A percentile compares a stretch with the other conserved stretches of the same genome.
phyloP scores from a whole-genome alignment of 2,329 filamentous ascomycete genomes.

The Cercospora sp. region DNA sequence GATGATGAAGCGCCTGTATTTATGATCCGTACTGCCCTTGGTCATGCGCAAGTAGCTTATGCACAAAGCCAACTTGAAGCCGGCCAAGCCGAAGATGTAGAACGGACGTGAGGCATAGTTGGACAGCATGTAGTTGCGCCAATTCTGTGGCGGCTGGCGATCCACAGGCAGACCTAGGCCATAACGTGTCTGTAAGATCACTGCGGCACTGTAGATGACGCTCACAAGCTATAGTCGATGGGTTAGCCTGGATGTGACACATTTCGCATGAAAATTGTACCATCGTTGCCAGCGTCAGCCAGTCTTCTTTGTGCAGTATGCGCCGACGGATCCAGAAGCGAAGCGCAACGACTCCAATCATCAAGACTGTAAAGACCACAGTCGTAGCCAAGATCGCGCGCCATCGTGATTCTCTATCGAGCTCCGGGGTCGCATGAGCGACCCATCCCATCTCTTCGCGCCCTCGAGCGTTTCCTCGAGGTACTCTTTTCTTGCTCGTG shows the following conservation, averaged over 20 bases:
- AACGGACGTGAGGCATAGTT: conserved; percentile 24
- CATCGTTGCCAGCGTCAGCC: conserved; percentile 23
- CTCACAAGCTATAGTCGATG: conserved; percentile 16
- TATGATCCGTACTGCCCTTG: conserved; percentile 16
- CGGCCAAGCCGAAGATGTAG: conserved; percentile 24
- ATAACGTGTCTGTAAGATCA: conserved; percentile 20
- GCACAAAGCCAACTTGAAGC: conserved; percentile 25
- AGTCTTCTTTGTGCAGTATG: conserved; percentile 22
- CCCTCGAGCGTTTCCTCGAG: not conserved
- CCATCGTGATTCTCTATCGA: conserved; percentile 20
- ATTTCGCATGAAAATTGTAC: conserved; percentile 5
- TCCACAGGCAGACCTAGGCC: conserved; percentile 19
- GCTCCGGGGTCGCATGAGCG: conserved; percentile 14
- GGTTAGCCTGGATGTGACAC: not conserved
- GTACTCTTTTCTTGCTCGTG: not conserved
- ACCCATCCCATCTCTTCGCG: conserved; percentile 23
- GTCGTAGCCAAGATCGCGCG: conserved; percentile 17
- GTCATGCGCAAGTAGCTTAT: conserved; percentile 26
- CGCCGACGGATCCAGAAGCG: conserved; percentile 21
- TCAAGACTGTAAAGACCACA: conserved; percentile 16
- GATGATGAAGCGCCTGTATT: conserved; percentile 19
- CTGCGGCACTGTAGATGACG: conserved; percentile 18
- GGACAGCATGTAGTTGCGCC: conserved; percentile 14
- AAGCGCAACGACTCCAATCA: conserved; percentile 15
- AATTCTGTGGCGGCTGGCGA: conserved; percentile 15